Percentiles rank a stretch among this genome's conserved stretches.
Conservation (phyloP, 2,329 filamentous ascomycete genomes). For the Bipolaris bicolor region DNA sequence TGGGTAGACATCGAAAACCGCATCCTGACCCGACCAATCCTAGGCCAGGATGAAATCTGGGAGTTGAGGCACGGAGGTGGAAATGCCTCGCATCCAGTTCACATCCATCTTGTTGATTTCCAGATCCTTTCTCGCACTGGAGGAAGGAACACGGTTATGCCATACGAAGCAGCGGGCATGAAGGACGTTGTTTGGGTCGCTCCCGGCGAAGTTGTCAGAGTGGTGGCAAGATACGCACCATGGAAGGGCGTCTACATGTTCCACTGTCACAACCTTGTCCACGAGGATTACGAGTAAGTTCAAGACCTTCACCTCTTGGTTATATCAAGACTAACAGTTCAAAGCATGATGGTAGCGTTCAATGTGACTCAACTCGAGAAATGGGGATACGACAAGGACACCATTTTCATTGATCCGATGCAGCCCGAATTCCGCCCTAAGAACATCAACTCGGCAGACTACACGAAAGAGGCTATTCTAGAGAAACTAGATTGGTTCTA, state of each 20-base stretch:
- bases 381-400: constrained; percentile 42
- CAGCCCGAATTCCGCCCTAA: constrained; percentile 37
- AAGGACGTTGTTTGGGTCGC: constrained; percentile 66
- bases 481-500: constrained; percentile 42
- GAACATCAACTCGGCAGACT: constrained; percentile 30
- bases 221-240: constrained; percentile 41
- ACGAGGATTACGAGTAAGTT: constrained; percentile 51
- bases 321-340: constrained; percentile 7
- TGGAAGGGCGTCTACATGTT: constrained; percentile 59
- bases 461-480: constrained; percentile 32
- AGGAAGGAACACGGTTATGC: constrained; percentile 51
- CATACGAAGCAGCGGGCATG: constrained; percentile 62
- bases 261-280: constrained; percentile 55
- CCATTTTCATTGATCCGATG: constrained; percentile 43
- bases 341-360: constrained; percentile 52
- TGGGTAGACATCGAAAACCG: constrained; percentile 44
- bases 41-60: constrained; percentile 48
- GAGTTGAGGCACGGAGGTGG: constrained; percentile 55
- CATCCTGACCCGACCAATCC: constrained; percentile 37
- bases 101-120: constrained; percentile 67
- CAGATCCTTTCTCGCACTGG: constrained; percentile 58
- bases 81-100: constrained; percentile 60
- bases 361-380: constrained; percentile 50
- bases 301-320: too few relatives aligned
- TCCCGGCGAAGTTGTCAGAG: constrained; percentile 50